Evolutionary conservation across 176 grass and related monocot genomes (phyloP).

Genomic region (Oryza longistaminata): DNA sequence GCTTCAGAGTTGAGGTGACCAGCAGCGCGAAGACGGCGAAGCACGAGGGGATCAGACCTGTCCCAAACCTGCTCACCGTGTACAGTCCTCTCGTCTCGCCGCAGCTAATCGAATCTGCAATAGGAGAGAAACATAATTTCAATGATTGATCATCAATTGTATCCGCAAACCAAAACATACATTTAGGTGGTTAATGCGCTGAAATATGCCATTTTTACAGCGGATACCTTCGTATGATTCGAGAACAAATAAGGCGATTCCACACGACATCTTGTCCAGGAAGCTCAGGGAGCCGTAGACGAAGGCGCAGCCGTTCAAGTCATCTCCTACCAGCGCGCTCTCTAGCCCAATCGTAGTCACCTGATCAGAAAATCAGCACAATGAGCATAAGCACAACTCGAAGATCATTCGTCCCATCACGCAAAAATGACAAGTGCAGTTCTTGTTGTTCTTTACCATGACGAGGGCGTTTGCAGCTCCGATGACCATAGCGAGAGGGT

Average conservation of each 20-base stretch:
- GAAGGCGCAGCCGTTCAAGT: conserved; percentile 63
- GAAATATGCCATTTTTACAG: neutral
- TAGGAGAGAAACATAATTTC: neutral
- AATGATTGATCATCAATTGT: neutral
- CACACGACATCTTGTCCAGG: conserved; percentile 73
- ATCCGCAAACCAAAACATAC: neutral
- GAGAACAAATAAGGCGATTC: conserved; percentile 62
- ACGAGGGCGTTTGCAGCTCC: conserved; percentile 65
- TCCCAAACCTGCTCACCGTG: conserved; percentile 57
- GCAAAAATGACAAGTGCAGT: too few species aligned
- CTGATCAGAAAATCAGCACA: conserved; percentile 2
- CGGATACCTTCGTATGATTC: conserved; percentile 65
- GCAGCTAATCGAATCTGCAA: conserved; percentile 31
- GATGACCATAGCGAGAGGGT: conserved; percentile 58
- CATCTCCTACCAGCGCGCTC: conserved; percentile 64
- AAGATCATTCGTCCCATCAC: too few species aligned
- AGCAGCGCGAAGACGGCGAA: conserved; percentile 46
- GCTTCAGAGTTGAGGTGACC: conserved; percentile 43
- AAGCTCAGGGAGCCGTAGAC: conserved; percentile 81
- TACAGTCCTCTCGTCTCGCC: conserved; percentile 42
- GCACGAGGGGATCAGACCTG: conserved; percentile 49
- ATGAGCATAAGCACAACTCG: neutral
- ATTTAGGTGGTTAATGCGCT: neutral
- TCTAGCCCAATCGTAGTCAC: conserved; percentile 63
- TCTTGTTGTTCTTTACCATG: conserved; percentile 19